phyloP scores from a whole-genome alignment of 768 basidiomycete species.

The Chlorophyllum brunneum region DNA sequence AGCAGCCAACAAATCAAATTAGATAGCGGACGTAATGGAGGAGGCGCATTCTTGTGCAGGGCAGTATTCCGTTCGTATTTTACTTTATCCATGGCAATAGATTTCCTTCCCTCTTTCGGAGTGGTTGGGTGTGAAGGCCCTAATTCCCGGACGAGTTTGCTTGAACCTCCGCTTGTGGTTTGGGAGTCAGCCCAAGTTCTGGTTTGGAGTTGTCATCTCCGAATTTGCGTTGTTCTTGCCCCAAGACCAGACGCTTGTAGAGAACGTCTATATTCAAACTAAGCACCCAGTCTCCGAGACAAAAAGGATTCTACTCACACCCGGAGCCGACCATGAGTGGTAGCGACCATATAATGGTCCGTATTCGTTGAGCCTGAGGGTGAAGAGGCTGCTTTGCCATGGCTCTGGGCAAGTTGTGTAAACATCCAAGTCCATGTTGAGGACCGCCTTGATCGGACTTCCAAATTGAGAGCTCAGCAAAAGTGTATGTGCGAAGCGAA shows the following conservation, averaged over 20 bases:
- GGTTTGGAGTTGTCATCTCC: slow-evolving; percentile 13
- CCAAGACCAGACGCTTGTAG: slow-evolving; percentile 58
- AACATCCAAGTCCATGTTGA: not conserved
- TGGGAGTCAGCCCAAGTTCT: slow-evolving; percentile 15
- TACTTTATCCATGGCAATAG: slow-evolving; percentile 6
- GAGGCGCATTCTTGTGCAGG: not conserved
- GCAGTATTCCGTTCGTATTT: not conserved
- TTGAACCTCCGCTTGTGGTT: slow-evolving; percentile 13
- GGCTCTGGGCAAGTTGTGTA: not conserved
- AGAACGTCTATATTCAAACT: slow-evolving; percentile 45
- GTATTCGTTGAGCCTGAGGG: slow-evolving; percentile 34
- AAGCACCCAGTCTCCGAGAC: slow-evolving; percentile 1
- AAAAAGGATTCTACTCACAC: slow-evolving; percentile 36
- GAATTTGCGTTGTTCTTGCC: slow-evolving; percentile 33
- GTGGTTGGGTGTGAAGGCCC: not conserved
- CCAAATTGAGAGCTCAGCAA: not conserved
- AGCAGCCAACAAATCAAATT: slow-evolving; percentile 15
- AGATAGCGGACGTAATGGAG: not conserved
- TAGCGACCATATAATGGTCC: slow-evolving; percentile 55
- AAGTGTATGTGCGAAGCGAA: not conserved
- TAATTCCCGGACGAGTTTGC: not conserved
- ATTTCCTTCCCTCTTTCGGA: slow-evolving; percentile 4
- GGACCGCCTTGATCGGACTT: not conserved
- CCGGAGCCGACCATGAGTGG: slow-evolving; percentile 65
- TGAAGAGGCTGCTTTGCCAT: slow-evolving; percentile 29